Base-by-base conservation (phyloP, 176 grass and related monocot genomes). In the Eremochloa ophiuroides region DNA sequence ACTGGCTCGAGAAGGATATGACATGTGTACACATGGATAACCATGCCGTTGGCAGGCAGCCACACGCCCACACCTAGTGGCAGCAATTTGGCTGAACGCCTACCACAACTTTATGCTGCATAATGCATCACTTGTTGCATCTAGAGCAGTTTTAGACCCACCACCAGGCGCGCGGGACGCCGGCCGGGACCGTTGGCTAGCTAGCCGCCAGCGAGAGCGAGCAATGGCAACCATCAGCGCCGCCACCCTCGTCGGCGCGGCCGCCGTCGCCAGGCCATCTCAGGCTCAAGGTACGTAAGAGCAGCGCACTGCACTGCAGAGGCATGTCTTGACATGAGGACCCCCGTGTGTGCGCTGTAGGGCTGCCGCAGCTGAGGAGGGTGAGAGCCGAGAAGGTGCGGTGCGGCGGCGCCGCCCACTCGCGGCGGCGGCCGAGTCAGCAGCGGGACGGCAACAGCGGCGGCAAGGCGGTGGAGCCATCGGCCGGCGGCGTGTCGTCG, bases 141-240 rank as follows among this genome's bases (percentile, higher is more conserved):
- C 76, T 75, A 20, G n/a, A 18, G 20, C 18, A n/a, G 65, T 23
- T 73, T 44, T 51, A 62, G 25, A 62, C 59, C 6, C 12, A 6
- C 10, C 28, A 71, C n/a, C n/a, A n/a, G n/a, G n/a, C n/a, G n/a
- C n/a, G n/a, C n/a, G n/a, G n/a, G n/a, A n/a, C n/a, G n/a, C n/a
- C n/a, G n/a, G n/a, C n/a, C n/a, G n/a, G n/a, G n/a, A n/a, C n/a
- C n/a, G n/a, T n/a, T n/a, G 15, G 48, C 23, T 29, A 23, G 31
- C 2, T 27, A 61, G 25, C 43, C 64, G n/a, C n/a, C 4, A 69
- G 41, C 50, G 56, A 47, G 47, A 23, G 31, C 5, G 63, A 80
- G 50, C 69, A 40, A 98, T 98, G 90, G 88, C 86, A 25, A 84
- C 62, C 72, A 71, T 93, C 67, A 88, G 69, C 41, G 74, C 85